Base-by-base conservation (phyloP, 192 early-diverging fungal species). In the Dispira parvispora region DNA sequence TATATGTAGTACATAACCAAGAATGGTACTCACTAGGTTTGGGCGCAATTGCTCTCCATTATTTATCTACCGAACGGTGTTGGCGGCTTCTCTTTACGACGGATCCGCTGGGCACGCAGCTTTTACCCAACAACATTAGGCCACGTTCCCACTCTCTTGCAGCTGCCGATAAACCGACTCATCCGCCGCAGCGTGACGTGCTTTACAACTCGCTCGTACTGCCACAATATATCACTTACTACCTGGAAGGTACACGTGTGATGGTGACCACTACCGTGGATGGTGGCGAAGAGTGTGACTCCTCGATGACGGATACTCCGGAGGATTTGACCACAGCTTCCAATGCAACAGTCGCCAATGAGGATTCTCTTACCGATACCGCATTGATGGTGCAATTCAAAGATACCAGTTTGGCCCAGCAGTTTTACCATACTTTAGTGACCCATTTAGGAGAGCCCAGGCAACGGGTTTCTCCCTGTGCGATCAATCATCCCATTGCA, bases 351-450 rank as follows among this genome's bases (percentile, higher is more conserved):
- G 47, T 49, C 18, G 47, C 18, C 47, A 21, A 20, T 49, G 47
- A 49, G 2, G 21, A 16, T 21, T 2, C 2, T 16, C 18, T 21
- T 21, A 49, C 47, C 47, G 47, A 16, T 20, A 21, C 47, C 2
- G 47, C 47, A 21, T 21, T 49, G 9, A 49, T 49, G 47, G 21
- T 49, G 16, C 47, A 49, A 49, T 49, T 49, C 47, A 49, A 49
- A 21, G 47, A 49, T 4, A 20, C 21, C 4, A 21, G 18, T 21
- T 21, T 20, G 16, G 47, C 47, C 47, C 47, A 49, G 8, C 18
- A 16, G 47, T 49, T 49, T 49, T 49, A 49, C 21, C 47, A 49
- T 5, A 21, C 47, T 3, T 21, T 49, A 21, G 47, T 49, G 47
- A 16, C 16, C 4, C 47, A 49, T 21, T 49, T 49, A 9, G 47